These are phyloP conservation scores for Mycoemilia scoparia DNA, from an alignment of 192 early-diverging fungal species.

Conservation along the genomic window DNA sequence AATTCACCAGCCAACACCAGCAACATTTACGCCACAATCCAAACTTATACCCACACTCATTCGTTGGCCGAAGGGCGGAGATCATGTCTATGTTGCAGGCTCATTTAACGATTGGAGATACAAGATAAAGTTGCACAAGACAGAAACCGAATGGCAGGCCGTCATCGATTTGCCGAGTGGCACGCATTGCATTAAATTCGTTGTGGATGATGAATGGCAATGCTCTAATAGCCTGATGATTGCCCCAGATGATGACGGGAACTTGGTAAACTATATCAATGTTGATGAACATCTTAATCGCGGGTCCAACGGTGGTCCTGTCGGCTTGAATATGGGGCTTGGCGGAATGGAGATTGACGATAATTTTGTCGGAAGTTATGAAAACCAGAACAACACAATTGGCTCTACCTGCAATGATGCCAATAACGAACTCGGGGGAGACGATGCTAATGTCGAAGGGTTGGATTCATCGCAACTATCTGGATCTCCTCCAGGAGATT, in stretches of 20 bases:
- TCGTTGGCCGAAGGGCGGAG: conserved; percentile 53
- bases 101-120: conserved; percentile 96
- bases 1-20: neutral
- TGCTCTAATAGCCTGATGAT: conserved; percentile 80
- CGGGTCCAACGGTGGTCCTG: conserved; percentile 5
- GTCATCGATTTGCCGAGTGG: conserved; percentile 75
- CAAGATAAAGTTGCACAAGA: conserved; percentile 55
- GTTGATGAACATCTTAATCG: conserved; percentile 40
- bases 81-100: conserved; percentile 80
- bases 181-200: conserved; percentile 91
- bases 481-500: conserved; percentile 43
- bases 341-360: conserved; percentile 3
- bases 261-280: conserved; percentile 87
- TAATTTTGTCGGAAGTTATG: conserved; percentile 14
- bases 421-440: too few species aligned
- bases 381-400: conserved; percentile 11
- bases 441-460: conserved; percentile 28
- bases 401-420: neutral
- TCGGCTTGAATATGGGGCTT: neutral
- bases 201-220: conserved; percentile 97
- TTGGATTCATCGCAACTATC: conserved; percentile 26
- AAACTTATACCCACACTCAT: conserved; percentile 70
- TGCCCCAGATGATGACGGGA: conserved; percentile 85
- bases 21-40: neutral
- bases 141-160: conserved; percentile 18